Evolutionary conservation across 805 yeast genomes (phyloP).

Genomic region (Nadsonia fulvescens): DNA sequence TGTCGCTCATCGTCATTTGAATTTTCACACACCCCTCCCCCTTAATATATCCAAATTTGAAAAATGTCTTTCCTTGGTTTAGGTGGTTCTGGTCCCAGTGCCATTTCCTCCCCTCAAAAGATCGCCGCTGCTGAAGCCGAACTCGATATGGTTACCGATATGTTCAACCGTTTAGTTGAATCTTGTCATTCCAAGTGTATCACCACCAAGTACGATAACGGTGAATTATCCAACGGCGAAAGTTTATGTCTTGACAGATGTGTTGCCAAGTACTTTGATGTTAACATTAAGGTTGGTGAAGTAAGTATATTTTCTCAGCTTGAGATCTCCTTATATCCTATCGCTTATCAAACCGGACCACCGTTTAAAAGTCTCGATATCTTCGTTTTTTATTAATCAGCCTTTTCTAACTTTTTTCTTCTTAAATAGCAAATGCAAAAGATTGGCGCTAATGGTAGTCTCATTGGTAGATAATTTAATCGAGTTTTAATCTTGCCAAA

Average conservation of each 20-base stretch:
- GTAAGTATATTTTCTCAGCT: constrained; percentile 10
- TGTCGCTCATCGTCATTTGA: no score
- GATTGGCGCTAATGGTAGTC: constrained; percentile 21
- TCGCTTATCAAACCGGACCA: no score
- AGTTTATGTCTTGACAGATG: constrained; percentile 86
- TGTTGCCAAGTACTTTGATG: constrained; percentile 86
- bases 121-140: constrained; percentile 83
- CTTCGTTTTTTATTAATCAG: no score
- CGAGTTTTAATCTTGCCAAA: no score
- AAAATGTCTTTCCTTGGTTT: constrained; percentile 28
- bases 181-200: constrained; percentile 84
- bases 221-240: constrained; percentile 63
- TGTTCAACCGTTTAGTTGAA: constrained; percentile 84
- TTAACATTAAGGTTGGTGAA: constrained; percentile 89
- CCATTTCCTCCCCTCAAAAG: constrained; percentile 17
- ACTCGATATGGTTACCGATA: constrained; percentile 90
- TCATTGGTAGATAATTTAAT: constrained; percentile 13
- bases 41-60: no score
- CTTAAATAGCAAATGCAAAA: constrained; percentile 29
- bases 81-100: constrained; percentile 30
- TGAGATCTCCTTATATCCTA: no score
- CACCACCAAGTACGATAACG: constrained; percentile 37
- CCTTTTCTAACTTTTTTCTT: no score
- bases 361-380: no score
- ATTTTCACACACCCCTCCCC: no score